These are phyloP conservation scores for Anacardium occidentale DNA, from an alignment of 345 rosid genomes.

Conservation along the genomic window DNA sequence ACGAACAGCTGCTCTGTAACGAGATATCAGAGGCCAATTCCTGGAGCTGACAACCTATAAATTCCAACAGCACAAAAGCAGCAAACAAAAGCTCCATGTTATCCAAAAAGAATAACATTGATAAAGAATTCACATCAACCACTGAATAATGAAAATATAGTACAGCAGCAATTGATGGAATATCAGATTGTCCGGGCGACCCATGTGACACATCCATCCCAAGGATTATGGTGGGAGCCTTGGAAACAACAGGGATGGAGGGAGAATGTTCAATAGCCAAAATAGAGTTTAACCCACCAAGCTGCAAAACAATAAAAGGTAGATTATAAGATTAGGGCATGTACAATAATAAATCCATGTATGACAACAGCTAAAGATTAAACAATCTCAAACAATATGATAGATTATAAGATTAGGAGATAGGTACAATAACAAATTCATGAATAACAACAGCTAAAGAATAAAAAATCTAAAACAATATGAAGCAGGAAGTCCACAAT, in stretches of 20 bases:
- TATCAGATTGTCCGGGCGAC: conserved; percentile 81
- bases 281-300: conserved; percentile 84
- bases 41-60: conserved; percentile 76
- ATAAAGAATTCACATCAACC: neutral
- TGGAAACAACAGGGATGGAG: conserved; percentile 63
- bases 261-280: conserved; percentile 65
- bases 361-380: neutral
- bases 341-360: neutral
- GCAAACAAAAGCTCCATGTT: neutral
- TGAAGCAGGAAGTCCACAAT: neutral
- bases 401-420: neutral
- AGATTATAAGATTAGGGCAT: neutral
- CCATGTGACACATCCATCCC: conserved; percentile 99
- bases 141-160: conserved; percentile 7
- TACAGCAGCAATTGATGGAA: conserved; percentile 96
- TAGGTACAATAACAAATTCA: neutral
- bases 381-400: neutral
- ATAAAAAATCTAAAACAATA: neutral
- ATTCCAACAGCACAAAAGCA: neutral
- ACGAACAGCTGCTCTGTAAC: conserved; percentile 83
- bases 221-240: conserved; percentile 76
- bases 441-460: neutral
- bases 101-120: neutral
- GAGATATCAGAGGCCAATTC: conserved; percentile 83
- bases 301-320: conserved; percentile 37